Percentiles rank a stretch among this genome's conserved stretches.
phyloP scores from a whole-genome alignment of 441 rosid genomes.

The Gossypium davidsonii region DNA sequence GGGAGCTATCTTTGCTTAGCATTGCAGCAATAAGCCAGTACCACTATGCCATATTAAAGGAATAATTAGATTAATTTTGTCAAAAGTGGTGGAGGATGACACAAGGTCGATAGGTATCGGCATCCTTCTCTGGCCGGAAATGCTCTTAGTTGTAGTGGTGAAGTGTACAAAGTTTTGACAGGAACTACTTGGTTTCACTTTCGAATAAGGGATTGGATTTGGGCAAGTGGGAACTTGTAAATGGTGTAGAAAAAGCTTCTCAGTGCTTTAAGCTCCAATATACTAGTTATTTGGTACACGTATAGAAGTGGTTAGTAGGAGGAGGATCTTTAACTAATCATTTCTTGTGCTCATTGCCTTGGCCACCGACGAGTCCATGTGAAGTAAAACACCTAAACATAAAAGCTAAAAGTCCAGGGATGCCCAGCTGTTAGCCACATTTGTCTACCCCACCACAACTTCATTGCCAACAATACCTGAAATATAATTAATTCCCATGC shows the following conservation, averaged over 20 bases:
- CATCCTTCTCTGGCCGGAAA: not conserved
- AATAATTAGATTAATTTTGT: not conserved
- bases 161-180: not conserved
- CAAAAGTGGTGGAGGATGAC: not conserved
- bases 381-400: not conserved
- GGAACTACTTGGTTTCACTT: not conserved
- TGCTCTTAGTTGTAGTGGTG: not conserved
- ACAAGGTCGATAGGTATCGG: not conserved
- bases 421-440: conserved; percentile 31
- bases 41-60: not conserved
- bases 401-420: not conserved
- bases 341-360: not conserved
- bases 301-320: not conserved
- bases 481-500: conserved; percentile 14
- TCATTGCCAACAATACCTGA: conserved; percentile 21
- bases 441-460: conserved; percentile 26
- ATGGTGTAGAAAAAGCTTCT: not conserved
- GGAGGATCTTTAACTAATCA: conserved; percentile 2
- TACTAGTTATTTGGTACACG: not conserved
- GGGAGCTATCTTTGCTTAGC: not conserved
- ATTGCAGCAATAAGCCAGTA: not conserved
- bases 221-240: not conserved
- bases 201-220: not conserved
- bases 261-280: not conserved
- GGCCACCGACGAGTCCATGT: conserved; percentile 9